Conservation (phyloP, 2,329 filamentous ascomycete species). For the Aspergillus cejpii region DNA sequence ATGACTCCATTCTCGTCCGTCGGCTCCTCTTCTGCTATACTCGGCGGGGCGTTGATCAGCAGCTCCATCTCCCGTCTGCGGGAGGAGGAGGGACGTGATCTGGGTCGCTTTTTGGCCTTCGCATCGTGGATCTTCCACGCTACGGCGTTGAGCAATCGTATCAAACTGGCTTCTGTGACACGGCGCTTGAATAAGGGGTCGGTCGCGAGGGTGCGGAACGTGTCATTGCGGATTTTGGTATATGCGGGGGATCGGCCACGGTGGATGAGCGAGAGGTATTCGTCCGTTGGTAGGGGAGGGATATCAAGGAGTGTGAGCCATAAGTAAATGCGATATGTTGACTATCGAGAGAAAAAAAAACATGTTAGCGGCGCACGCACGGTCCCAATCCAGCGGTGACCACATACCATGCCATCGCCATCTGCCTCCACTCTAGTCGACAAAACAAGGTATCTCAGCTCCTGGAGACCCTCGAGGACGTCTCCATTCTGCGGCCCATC, state of each 20-base stretch:
- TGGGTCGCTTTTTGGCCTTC: conserved; percentile 51
- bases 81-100: conserved; percentile 36
- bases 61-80: conserved; percentile 45
- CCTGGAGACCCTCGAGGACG: conserved; percentile 38
- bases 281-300: conserved; percentile 73
- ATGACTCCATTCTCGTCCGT: conserved; percentile 41
- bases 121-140: conserved; percentile 90
- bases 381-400: not conserved
- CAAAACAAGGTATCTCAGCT: conserved; percentile 45
- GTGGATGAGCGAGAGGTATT: conserved; percentile 84
- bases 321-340: conserved; percentile 84
- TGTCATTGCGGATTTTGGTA: conserved; percentile 96
- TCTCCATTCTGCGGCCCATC: conserved; percentile 72
- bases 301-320: conserved; percentile 93
- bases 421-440: conserved; percentile 47
- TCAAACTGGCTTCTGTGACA: conserved; percentile 91
- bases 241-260: conserved; percentile 91
- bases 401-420: conserved; percentile 47
- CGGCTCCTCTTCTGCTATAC: conserved; percentile 36
- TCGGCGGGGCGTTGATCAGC: conserved; percentile 34
- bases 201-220: conserved; percentile 90
- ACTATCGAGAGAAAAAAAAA: conserved; percentile 48
- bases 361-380: conserved; percentile 4
- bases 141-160: conserved; percentile 86
- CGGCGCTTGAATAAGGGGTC: conserved; percentile 94